phyloP scores from a whole-genome alignment of 129 eudicot species.

The Deinandra increscens region DNA sequence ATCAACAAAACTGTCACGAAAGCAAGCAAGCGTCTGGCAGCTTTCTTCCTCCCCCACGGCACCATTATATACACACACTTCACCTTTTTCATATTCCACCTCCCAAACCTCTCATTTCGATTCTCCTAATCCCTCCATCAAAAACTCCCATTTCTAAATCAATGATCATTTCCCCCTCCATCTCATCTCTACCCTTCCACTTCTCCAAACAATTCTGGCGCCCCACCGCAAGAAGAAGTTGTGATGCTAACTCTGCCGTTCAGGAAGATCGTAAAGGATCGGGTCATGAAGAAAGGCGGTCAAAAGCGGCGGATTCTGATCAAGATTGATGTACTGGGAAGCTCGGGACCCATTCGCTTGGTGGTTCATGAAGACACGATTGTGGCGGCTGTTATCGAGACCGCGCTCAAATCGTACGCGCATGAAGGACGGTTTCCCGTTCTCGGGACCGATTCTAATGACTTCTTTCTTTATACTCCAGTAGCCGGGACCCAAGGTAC shows the following conservation, averaged over 20 bases:
- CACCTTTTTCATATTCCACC: not conserved
- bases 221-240: too few relatives aligned
- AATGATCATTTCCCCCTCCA: too few relatives aligned
- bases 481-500: conserved; percentile 69
- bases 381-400: conserved; percentile 28
- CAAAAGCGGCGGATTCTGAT: conserved; percentile 21
- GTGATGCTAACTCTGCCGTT: conserved; percentile 1
- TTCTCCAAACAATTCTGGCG: too few relatives aligned
- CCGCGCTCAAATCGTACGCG: conserved; percentile 29
- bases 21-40: conserved; percentile 7
- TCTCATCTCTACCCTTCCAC: too few relatives aligned
- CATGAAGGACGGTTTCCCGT: conserved; percentile 37
- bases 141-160: not conserved
- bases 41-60: conserved; percentile 11
- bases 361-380: conserved; percentile 28
- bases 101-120: not conserved
- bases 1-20: conserved; percentile 13
- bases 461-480: conserved; percentile 72
- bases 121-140: not conserved
- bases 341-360: conserved; percentile 32
- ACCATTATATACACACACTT: conserved; percentile 11
- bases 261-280: conserved; percentile 25
- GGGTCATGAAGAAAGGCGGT: conserved; percentile 8
- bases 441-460: conserved; percentile 45
- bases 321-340: conserved; percentile 24